Base-by-base conservation (phyloP, 2,329 filamentous ascomycete species). In the Pseudocercospora fuligena region DNA sequence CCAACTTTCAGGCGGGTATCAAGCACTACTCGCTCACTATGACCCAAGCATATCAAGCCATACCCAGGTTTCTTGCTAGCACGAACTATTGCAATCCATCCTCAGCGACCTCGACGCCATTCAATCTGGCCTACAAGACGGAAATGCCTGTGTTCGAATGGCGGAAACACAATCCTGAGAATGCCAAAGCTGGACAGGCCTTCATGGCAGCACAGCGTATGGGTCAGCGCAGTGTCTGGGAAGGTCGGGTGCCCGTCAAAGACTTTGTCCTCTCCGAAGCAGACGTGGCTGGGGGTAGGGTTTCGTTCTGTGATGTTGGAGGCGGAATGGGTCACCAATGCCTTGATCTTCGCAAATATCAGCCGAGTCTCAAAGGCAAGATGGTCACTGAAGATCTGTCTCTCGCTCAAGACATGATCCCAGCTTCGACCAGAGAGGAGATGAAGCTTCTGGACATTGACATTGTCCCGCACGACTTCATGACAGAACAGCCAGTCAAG, bases 201-300 rank as follows among this genome's bases (percentile, higher is more conserved):
- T 68, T 66, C 60, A 66, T 68, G 66, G 66, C 66, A 14, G 66
- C 66, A 40, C 66, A 68, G 36, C 60, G 66, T 16, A 64, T 66
- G 36, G 63, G 66, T n/a, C 66, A 66, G 51, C 53, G 49, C 16
- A 66, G 63, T 33, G 59, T 66, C 23, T 63, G 61, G 64, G 64
- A 66, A 25, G 60, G 56, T 36, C 49, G 40, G 5, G 65, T 65
- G 4, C 33, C 61, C 16, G 49, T 67, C 23, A 21, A 63, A 7
- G 60, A 66, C 36, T 36, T 66, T 11, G 3, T 33, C 27, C 43
- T 66, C 4, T 53, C 51, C 3, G 36, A 63, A 21, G 19, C 56
- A 54, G 65, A 60, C 47, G 29, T 66, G 7, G 40, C 27, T n/a
- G 29, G 31, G 25, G 65, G 56, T 33, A 29, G 54, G 11, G 7